phyloP scores from a whole-genome alignment of 2,329 filamentous ascomycete genomes.

The Epichloe uncinata region DNA sequence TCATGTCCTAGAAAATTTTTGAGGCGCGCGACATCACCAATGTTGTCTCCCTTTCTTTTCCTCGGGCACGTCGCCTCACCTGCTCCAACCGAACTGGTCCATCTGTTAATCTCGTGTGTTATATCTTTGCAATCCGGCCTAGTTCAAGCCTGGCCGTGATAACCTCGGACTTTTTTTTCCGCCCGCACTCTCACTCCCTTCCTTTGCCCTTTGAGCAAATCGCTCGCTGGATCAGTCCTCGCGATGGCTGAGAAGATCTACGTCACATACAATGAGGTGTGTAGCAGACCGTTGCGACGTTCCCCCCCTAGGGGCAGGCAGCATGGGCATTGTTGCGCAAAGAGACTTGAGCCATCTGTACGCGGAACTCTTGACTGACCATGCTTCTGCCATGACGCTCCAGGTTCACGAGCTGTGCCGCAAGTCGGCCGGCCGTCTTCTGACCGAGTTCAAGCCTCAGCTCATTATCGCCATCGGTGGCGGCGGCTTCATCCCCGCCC shows the following conservation, averaged over 20 bases:
- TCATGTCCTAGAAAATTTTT: conserved; percentile 1
- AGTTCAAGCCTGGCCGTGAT: too few species aligned
- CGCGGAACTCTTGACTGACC: not conserved
- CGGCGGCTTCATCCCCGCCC: conserved; percentile 90
- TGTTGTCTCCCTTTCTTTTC: not conserved
- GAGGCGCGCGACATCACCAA: not conserved
- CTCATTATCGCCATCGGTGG: conserved; percentile 98
- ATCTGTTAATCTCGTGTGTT: too few species aligned
- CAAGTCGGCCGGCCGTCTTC: conserved; percentile 65
- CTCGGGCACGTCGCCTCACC: conserved; percentile 9
- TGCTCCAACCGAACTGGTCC: not conserved
- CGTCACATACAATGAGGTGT: conserved; percentile 84
- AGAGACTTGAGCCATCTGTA: not conserved
- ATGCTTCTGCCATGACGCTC: not conserved
- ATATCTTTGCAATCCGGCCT: too few species aligned
- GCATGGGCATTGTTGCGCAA: not conserved
- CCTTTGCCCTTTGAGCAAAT: too few species aligned
- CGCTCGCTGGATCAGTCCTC: conserved; percentile 5
- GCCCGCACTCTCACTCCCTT: too few species aligned
- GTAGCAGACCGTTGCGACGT: conserved; percentile 15
- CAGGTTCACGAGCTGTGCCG: conserved; percentile 98
- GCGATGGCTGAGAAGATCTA: conserved; percentile 77
- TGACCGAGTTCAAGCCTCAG: conserved; percentile 77
- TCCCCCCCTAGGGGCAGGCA: not conserved
- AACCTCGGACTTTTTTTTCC: too few species aligned